Evolutionary conservation across 2,329 filamentous ascomycete genomes (phyloP).

Genomic region (Epichloe gansuensis): DNA sequence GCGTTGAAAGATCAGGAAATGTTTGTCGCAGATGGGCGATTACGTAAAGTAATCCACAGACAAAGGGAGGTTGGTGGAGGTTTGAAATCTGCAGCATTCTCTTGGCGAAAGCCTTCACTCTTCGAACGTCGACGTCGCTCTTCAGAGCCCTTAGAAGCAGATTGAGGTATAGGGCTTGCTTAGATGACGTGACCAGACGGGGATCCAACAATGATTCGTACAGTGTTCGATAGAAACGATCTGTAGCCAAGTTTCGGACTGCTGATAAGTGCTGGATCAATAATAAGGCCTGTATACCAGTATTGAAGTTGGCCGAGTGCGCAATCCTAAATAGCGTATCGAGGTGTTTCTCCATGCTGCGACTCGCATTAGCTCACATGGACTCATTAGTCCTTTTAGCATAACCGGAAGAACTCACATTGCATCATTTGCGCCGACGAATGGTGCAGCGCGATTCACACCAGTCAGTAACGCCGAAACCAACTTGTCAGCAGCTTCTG

Average conservation of each 20-base stretch:
- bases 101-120: constrained; percentile 94
- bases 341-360: constrained; percentile 70
- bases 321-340: constrained; percentile 93
- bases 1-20: constrained; percentile 66
- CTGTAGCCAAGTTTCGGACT: constrained; percentile 66
- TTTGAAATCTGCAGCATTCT: constrained; percentile 76
- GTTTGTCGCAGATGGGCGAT: constrained; percentile 65
- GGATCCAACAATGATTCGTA: constrained; percentile 93
- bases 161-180: constrained; percentile 91
- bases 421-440: constrained; percentile 67
- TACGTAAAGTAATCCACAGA: constrained; percentile 85
- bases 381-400: background rate
- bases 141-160: constrained; percentile 80
- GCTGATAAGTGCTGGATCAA: constrained; percentile 85
- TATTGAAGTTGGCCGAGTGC: constrained; percentile 98
- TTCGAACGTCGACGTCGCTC: constrained; percentile 75
- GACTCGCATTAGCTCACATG: constrained; percentile 7
- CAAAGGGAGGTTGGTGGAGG: constrained; percentile 83
- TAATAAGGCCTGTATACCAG: constrained; percentile 87
- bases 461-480: constrained; percentile 85
- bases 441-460: constrained; percentile 91
- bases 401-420: constrained; percentile 35
- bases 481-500: constrained; percentile 65
- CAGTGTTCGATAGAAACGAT: constrained; percentile 87
- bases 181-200: constrained; percentile 76